Evolutionary conservation across 768 basidiomycete species (phyloP), one percentile per base, ranked within the genome.

Genomic region (Lactifluus subvellereus): DNA sequence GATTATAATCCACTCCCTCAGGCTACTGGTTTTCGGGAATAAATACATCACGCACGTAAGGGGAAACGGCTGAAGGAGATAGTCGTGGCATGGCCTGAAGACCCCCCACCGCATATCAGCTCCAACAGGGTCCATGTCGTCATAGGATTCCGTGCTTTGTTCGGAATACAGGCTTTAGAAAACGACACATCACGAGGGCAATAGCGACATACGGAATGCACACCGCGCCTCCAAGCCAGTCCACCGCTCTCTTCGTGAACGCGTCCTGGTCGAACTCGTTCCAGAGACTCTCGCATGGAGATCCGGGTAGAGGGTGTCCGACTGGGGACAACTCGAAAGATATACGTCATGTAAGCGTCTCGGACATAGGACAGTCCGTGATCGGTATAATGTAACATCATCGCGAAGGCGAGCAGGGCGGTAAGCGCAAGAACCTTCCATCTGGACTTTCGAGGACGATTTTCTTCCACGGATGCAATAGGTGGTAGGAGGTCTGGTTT

Each of bases 1-100:
- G 6, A 18, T 14, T 22, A 22, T 3, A 40, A 40, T 9, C 1
- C 4, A 10, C 4, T 40, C 8, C 4, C 6, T 40, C 3, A n/a
- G 22, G 22, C 22, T 22, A 22, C 22, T 22, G 22, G 22, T 22
- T 22, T 22, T 22, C 22, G 22, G 22, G 22, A 22, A 22, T 22
- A 22, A 2, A 7, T 20, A 30, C 9, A 48, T 16, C 22, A 74
- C 76, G 47, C 74, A 89, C 79, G 80, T 82, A 71, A 85, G 76
- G 11, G 86, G 83, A 67, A 89, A 94, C 37, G 87, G 72, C 35
- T 70, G 66, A 54, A 73, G 71, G 22, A 83, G 74, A 66, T 80
- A 78, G 11, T 72, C 71, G 45, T 77, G 76, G 67, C 78, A 77
- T 8, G 71, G 71, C 3, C 38, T 64, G 58, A 79, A 79, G 32